Percentiles rank a stretch among this genome's conserved stretches.
phyloP scores from a whole-genome alignment of 139 green algal genomes.

The Coccomyxa sp. region DNA sequence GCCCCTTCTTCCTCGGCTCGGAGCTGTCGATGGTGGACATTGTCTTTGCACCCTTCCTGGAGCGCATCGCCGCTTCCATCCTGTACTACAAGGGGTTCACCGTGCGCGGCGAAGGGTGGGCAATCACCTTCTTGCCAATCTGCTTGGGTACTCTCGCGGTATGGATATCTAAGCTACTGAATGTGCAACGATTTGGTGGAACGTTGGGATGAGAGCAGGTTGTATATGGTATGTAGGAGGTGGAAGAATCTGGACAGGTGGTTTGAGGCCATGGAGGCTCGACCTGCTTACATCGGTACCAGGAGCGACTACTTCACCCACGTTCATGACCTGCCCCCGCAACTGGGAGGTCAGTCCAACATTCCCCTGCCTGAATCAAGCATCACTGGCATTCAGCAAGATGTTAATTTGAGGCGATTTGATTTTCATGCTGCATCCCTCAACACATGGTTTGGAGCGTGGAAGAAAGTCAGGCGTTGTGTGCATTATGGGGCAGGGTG shows the following conservation, averaged over 20 bases:
- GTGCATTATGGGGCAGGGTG: constrained; percentile 32
- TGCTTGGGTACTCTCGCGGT: no score
- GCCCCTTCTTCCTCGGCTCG: constrained; percentile 87
- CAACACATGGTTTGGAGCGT: not conserved
- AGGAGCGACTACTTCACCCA: constrained; percentile 91
- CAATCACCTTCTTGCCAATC: not conserved
- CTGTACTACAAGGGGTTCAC: constrained; percentile 90
- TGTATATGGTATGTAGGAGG: not conserved
- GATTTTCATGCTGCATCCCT: not conserved
- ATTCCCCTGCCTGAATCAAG: not conserved
- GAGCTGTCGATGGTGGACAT: constrained; percentile 77
- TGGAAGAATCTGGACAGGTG: constrained; percentile 36
- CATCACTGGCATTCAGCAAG: no score
- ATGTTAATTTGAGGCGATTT: no score
- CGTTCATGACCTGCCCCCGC: constrained; percentile 88
- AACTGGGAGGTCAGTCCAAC: constrained; percentile 70
- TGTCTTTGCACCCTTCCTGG: constrained; percentile 86
- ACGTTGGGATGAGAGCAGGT: not conserved
- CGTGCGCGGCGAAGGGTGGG: constrained; percentile 47
- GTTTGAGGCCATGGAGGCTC: constrained; percentile 91
- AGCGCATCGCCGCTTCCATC: constrained; percentile 77
- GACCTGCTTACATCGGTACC: constrained; percentile 73
- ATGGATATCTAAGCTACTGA: no score
- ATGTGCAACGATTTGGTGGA: no score
- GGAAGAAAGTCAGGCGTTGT: not conserved